Evolutionary conservation across 2,329 filamentous ascomycete genomes (phyloP).

Genomic region (Neonectria coccinea): DNA sequence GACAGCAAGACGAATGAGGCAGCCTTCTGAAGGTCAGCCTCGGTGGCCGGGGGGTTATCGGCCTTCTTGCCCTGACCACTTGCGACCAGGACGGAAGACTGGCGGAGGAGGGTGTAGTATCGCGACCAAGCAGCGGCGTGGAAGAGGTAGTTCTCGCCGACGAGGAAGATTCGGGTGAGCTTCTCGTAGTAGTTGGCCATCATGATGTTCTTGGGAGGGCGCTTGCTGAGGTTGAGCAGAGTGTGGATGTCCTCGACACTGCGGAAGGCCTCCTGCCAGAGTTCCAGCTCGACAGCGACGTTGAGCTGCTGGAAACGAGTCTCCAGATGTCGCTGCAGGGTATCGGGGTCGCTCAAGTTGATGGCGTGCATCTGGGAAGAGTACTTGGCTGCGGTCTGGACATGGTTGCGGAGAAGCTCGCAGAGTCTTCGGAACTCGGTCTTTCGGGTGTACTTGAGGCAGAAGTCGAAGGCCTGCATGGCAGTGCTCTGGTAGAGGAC

Average conservation of each 20-base stretch:
- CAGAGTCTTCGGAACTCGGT: conserved; percentile 99
- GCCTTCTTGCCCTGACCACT: conserved; percentile 90
- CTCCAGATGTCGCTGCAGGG: conserved; percentile 95
- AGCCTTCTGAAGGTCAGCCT: conserved; percentile 91
- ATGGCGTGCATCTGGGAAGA: conserved; percentile 99
- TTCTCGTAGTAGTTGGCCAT: conserved; percentile 99
- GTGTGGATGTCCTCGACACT: conserved; percentile 99
- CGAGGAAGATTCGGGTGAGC: conserved; percentile 96
- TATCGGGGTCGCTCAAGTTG: conserved; percentile 97
- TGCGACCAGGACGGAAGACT: conserved; percentile 85
- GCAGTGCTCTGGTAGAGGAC: conserved; percentile 98
- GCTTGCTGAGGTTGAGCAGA: conserved; percentile 96
- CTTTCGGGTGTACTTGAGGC: conserved; percentile 97
- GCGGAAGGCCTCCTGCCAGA: conserved; percentile 99
- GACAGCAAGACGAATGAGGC: conserved; percentile 96
- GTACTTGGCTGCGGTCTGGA: conserved; percentile 99
- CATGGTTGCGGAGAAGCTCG: conserved; percentile 97
- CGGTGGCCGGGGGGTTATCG: conserved; percentile 90
- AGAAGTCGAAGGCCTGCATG: conserved; percentile 98
- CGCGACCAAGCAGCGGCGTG: conserved; percentile 97
- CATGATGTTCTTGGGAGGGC: conserved; percentile 98
- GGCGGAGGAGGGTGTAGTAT: conserved; percentile 95
- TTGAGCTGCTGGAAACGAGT: conserved; percentile 99
- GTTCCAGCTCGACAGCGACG: conserved; percentile 94
- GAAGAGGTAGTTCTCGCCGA: conserved; percentile 99